Conservation (phyloP, 1,139 yeast species). For the Geotrichum siamense region DNA sequence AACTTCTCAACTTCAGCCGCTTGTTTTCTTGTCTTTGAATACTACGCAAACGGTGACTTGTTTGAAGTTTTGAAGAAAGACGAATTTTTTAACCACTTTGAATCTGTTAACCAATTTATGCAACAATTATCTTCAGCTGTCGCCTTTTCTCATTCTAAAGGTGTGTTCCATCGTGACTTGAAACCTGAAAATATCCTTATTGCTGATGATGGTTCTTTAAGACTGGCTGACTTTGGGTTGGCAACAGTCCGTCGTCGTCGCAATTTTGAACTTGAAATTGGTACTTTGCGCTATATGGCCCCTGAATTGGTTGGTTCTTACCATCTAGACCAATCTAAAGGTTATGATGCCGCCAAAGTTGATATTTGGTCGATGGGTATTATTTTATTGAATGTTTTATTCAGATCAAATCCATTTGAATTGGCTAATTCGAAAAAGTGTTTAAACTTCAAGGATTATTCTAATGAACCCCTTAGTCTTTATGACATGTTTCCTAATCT, state of each 20-base stretch:
- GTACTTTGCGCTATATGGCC: conserved; percentile 94
- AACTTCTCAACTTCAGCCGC: conserved; percentile 53
- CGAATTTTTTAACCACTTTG: conserved; percentile 45
- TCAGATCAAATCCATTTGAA: conserved; percentile 81
- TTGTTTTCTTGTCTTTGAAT: conserved; percentile 67
- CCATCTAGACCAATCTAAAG: conserved; percentile 36
- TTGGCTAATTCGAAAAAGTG: conserved; percentile 72
- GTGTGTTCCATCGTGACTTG: conserved; percentile 79
- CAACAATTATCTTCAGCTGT: conserved; percentile 71
- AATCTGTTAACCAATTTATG: conserved; percentile 66
- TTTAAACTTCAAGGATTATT: conserved; percentile 78
- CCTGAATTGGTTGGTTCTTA: conserved; percentile 62
- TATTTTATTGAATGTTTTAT: conserved; percentile 73
- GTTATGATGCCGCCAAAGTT: conserved; percentile 76
- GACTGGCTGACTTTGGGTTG: conserved; percentile 87
- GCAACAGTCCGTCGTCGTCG: conserved; percentile 55
- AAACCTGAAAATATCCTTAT: conserved; percentile 85
- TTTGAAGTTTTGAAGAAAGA: conserved; percentile 86
- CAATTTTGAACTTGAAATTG: conserved; percentile 81
- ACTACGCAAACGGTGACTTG: conserved; percentile 84
- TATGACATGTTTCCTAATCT: conserved; percentile 88
- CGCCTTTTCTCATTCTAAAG: conserved; percentile 62
- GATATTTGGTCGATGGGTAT: conserved; percentile 95
- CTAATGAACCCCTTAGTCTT: conserved; percentile 77
- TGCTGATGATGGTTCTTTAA: conserved; percentile 58